phyloP scores from a whole-genome alignment of 164 flowering plant species.

The Kalanchoe fedtschenkoi region DNA sequence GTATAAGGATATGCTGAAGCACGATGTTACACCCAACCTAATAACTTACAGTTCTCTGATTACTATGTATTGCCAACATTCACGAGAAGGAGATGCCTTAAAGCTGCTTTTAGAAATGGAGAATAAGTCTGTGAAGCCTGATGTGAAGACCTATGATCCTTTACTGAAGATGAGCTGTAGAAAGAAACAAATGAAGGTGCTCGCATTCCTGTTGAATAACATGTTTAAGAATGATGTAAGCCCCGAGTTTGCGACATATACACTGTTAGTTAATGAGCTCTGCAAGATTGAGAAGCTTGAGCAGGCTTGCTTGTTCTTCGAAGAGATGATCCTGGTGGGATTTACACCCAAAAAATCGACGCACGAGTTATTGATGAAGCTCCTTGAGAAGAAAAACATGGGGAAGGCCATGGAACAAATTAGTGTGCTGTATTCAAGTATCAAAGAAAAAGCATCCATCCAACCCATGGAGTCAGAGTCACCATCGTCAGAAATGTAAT shows the following conservation, averaged over 20 bases:
- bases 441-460: too few species aligned
- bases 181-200: constrained; percentile 49
- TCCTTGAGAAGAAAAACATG: neutral
- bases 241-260: constrained; percentile 38
- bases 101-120: constrained; percentile 43
- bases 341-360: constrained; percentile 20
- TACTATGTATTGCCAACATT: constrained; percentile 32
- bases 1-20: constrained; percentile 38
- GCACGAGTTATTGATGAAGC: neutral
- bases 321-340: constrained; percentile 45
- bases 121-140: constrained; percentile 41
- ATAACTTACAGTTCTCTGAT: constrained; percentile 48
- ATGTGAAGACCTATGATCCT: constrained; percentile 43
- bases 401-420: constrained; percentile 1
- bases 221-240: constrained; percentile 47
- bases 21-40: constrained; percentile 31
- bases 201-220: constrained; percentile 38
- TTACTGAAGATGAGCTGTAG: constrained; percentile 49
- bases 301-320: constrained; percentile 42
- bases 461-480: too few species aligned
- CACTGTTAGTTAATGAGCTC: constrained; percentile 38
- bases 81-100: constrained; percentile 44
- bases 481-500: too few species aligned
- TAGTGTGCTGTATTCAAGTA: neutral
- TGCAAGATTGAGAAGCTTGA: constrained; percentile 39